These are phyloP conservation scores for Neoarthrinium moseri DNA, from an alignment of 2,329 filamentous ascomycete species.

Conservation along the genomic window DNA sequence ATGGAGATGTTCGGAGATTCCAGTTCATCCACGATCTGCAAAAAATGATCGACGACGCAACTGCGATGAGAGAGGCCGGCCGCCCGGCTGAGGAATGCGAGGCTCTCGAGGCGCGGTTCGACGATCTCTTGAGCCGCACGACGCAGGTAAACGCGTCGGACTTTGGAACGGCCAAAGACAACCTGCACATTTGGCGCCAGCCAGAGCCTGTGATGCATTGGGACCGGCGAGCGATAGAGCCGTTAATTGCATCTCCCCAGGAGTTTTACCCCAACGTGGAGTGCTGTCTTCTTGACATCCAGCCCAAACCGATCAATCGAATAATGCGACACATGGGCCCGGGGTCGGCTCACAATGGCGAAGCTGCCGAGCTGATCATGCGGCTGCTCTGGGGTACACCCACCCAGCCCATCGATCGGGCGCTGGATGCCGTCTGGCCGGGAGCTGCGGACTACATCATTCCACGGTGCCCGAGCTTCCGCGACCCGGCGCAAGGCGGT, in stretches of 20 bases:
- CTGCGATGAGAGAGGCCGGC: constrained; percentile 12
- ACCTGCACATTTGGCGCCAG: constrained; percentile 49
- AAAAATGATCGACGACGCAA: constrained; percentile 10
- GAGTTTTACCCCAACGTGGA: constrained; percentile 68
- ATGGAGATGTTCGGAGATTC: constrained; percentile 16
- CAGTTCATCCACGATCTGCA: constrained; percentile 5
- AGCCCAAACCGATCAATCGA: constrained; percentile 54
- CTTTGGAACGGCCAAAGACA: constrained; percentile 47
- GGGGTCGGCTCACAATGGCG: constrained; percentile 38
- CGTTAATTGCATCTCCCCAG: constrained; percentile 52
- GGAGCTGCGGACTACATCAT: constrained; percentile 57
- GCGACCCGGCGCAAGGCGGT: constrained; percentile 48
- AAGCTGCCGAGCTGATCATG: constrained; percentile 53
- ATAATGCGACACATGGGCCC: constrained; percentile 46
- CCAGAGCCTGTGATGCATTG: constrained; percentile 56
- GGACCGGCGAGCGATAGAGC: constrained; percentile 72
- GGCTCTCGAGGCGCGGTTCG: constrained; percentile 20
- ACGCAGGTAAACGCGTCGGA: constrained; percentile 32
- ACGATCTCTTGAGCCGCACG: constrained; percentile 12
- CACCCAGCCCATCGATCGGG: constrained; percentile 34
- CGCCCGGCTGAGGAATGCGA: constrained; percentile 22
- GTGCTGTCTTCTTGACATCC: constrained; percentile 64
- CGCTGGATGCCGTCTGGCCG: constrained; percentile 54
- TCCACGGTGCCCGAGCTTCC: constrained; percentile 45
- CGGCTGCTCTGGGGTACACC: constrained; percentile 35